A percentile compares a stretch with the other conserved stretches of the same genome.
phyloP scores from a whole-genome alignment of 2,329 filamentous ascomycete genomes.

The Colletotrichum sp. region DNA sequence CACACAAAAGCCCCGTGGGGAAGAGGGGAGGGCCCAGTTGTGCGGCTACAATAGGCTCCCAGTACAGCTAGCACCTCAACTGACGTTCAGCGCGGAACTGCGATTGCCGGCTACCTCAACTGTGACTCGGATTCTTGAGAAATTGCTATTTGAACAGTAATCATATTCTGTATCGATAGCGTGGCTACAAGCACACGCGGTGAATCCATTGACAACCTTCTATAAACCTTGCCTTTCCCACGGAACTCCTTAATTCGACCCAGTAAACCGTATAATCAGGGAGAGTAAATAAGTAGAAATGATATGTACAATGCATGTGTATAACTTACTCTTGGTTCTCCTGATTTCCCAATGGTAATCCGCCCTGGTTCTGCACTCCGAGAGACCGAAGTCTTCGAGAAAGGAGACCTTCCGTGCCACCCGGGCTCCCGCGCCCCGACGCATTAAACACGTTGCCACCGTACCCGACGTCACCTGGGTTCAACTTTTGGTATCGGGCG shows the following conservation, averaged over 20 bases:
- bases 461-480: constrained; percentile 67
- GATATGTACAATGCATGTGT: background rate
- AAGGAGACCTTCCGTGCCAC: constrained; percentile 68
- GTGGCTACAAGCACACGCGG: background rate
- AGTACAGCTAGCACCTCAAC: background rate
- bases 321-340: background rate
- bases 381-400: constrained; percentile 71
- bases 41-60: background rate
- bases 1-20: background rate
- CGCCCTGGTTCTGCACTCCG: constrained; percentile 45
- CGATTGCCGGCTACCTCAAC: background rate
- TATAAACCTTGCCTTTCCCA: background rate
- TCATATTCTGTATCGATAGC: background rate
- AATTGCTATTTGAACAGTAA: background rate
- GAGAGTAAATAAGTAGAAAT: background rate
- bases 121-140: background rate
- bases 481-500: constrained; percentile 68
- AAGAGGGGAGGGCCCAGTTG: background rate
- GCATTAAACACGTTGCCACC: constrained; percentile 57
- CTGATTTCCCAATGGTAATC: background rate
- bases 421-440: constrained; percentile 40
- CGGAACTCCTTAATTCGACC: background rate
- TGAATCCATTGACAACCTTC: background rate
- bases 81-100: background rate
- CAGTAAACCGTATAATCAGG: background rate